Evolutionary conservation across 768 basidiomycete species (phyloP).

Genomic region (Coprinopsis sp.): DNA sequence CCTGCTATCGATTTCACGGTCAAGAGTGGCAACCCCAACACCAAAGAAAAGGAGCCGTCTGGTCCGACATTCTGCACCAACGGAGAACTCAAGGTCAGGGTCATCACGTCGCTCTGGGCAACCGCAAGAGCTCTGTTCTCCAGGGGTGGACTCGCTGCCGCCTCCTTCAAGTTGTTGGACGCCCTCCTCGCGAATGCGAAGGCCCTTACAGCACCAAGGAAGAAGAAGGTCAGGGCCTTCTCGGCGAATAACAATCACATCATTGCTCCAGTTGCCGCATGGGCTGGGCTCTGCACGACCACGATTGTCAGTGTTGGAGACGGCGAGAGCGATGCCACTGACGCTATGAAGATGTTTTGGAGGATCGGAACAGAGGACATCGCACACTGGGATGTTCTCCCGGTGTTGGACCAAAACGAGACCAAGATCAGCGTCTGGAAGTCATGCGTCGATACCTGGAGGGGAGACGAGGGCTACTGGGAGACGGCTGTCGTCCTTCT

Average conservation of each 20-base stretch:
- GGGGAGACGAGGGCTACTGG: conserved; percentile 43
- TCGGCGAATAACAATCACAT: background rate
- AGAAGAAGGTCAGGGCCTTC: conserved; percentile 2
- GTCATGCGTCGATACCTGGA: conserved; percentile 54
- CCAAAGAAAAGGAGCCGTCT: background rate
- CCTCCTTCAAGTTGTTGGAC: background rate
- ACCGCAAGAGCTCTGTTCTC: conserved; percentile 4
- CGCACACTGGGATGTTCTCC: conserved; percentile 26
- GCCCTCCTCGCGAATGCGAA: background rate
- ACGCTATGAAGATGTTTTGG: conserved; percentile 55
- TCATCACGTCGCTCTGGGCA: conserved; percentile 30
- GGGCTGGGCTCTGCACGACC: background rate
- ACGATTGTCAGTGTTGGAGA: conserved; percentile 1
- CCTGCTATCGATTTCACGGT: conserved; percentile 35
- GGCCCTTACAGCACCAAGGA: conserved; percentile 3
- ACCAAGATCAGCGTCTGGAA: conserved; percentile 52
- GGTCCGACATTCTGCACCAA: conserved; percentile 25
- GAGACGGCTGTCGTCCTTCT: conserved; percentile 51
- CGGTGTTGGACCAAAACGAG: conserved; percentile 23
- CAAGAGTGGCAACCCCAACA: background rate
- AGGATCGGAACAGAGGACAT: conserved; percentile 20
- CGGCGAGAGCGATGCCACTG: conserved; percentile 13
- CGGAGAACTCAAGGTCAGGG: conserved; percentile 49
- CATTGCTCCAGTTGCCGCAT: conserved; percentile 1
- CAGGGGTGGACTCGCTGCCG: background rate